These are phyloP conservation scores for Pinus tabuliformis DNA, from an alignment of 75 land plant species.

Conservation along the genomic window DNA sequence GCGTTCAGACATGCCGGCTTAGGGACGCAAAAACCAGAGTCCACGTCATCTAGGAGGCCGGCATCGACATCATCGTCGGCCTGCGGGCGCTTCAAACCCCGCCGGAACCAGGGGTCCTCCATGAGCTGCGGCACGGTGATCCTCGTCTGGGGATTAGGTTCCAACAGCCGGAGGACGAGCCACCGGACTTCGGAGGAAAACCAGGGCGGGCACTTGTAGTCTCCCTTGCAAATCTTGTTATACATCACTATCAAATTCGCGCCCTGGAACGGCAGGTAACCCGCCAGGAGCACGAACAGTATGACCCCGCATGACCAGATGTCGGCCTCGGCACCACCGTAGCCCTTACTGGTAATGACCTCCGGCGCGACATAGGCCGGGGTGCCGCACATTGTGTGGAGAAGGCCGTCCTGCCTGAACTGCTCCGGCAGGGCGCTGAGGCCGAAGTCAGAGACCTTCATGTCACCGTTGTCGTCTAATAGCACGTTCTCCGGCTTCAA, in stretches of 20 bases:
- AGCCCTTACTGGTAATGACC: slow-evolving; percentile 33
- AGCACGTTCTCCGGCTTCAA: slow-evolving; percentile 50
- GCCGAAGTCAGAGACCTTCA: slow-evolving; percentile 58
- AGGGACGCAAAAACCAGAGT: slow-evolving; percentile 17
- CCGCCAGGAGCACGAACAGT: slow-evolving; percentile 42
- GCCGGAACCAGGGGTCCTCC: slow-evolving; percentile 49
- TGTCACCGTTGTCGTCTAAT: slow-evolving; percentile 27
- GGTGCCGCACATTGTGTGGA: slow-evolving; percentile 49
- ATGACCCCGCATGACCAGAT: slow-evolving; percentile 54
- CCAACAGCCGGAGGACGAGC: slow-evolving; percentile 35
- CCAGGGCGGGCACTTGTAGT: slow-evolving; percentile 45
- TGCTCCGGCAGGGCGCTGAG: slow-evolving; percentile 43
- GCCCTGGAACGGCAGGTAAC: slow-evolving; percentile 50
- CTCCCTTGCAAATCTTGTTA: slow-evolving; percentile 41
- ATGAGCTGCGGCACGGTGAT: slow-evolving; percentile 44
- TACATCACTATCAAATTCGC: slow-evolving; percentile 42
- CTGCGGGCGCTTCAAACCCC: slow-evolving; percentile 33
- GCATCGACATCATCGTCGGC: slow-evolving; percentile 14
- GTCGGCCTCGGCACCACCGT: slow-evolving; percentile 53
- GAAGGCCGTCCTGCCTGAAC: slow-evolving; percentile 43
- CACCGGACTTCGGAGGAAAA: slow-evolving; percentile 36
- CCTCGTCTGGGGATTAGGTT: slow-evolving; percentile 47
- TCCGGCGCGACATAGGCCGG: slow-evolving; percentile 55
- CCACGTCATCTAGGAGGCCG: slow-evolving; percentile 28
- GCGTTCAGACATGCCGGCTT: slow-evolving; percentile 59